Evolutionary conservation across 1,284 basidiomycete species (phyloP).

Genomic region (Exobasidium cylindrosporum): DNA sequence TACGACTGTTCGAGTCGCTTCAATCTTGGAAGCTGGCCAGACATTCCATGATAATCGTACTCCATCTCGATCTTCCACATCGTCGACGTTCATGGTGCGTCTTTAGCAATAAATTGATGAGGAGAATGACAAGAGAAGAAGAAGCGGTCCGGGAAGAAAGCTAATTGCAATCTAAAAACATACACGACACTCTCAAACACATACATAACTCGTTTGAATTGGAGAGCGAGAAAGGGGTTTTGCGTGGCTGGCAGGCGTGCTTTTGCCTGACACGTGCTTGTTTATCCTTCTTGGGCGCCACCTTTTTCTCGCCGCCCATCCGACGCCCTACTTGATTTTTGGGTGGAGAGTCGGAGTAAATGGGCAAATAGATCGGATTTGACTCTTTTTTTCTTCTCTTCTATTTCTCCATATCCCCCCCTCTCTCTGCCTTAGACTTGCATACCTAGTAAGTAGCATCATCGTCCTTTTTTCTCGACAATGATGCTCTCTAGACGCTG

Average conservation of each 20-base stretch:
- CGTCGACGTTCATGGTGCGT: conserved; percentile 49
- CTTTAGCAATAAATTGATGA: no score
- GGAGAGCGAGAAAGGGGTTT: background rate
- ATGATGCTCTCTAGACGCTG: conserved; percentile 1
- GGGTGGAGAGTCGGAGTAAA: background rate
- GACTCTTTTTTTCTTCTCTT: background rate
- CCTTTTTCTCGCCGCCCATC: no score
- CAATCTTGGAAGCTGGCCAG: conserved; percentile 95
- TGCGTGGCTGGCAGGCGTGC: background rate
- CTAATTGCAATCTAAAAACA: no score
- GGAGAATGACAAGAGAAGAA: no score
- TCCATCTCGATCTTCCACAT: conserved; percentile 56
- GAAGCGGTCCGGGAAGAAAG: no score
- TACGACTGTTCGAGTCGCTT: conserved; percentile 95
- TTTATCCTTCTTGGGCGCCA: no score
- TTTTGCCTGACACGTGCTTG: background rate
- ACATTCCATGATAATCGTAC: conserved; percentile 82
- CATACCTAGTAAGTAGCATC: no score
- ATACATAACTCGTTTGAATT: background rate
- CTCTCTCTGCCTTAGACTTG: no score
- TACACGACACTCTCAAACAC: background rate
- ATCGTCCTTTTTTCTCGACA: background rate
- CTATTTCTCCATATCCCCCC: background rate
- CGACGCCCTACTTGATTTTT: no score
- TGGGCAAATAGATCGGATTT: background rate